Percentiles rank a stretch among this genome's conserved stretches.
Evolutionary conservation across 768 basidiomycete species (phyloP).

Genomic region (Russula sp.): DNA sequence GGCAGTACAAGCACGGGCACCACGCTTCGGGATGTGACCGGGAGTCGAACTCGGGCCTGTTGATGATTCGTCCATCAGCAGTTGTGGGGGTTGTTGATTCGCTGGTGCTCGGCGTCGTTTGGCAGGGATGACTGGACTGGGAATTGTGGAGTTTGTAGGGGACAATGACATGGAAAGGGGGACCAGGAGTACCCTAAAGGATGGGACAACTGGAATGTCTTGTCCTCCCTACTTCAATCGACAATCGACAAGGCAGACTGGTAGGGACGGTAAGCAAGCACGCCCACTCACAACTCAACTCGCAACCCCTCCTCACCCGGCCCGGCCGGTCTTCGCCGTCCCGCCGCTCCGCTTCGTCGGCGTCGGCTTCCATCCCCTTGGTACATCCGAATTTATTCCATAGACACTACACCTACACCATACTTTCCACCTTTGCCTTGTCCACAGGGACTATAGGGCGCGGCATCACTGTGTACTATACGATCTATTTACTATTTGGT

Average conservation of each 20-base stretch:
- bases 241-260: slow-evolving; percentile 2
- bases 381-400: no score
- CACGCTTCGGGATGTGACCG: slow-evolving; percentile 79
- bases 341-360: no score
- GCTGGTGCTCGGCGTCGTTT: slow-evolving; percentile 44
- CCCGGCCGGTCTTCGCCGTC: slow-evolving; percentile 25
- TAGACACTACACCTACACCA: no score
- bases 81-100: slow-evolving; percentile 20
- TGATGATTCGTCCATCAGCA: slow-evolving; percentile 26
- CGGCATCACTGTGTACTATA: no score
- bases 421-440: no score
- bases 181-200: slow-evolving; percentile 9
- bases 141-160: slow-evolving; percentile 50
- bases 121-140: slow-evolving; percentile 44
- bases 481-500: no score
- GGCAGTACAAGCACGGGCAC: slow-evolving; percentile 82
- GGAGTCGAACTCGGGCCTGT: slow-evolving; percentile 27
- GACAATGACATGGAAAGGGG: slow-evolving; percentile 54
- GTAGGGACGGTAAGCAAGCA: slow-evolving; percentile 5
- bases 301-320: neutral
- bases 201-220: slow-evolving; percentile 3
- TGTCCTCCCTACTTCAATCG: neutral
- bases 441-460: no score
- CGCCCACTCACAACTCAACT: neutral
- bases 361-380: no score